Conservation (phyloP, 2,329 filamentous ascomycete species). For the Ascosphaera pollenicola region DNA sequence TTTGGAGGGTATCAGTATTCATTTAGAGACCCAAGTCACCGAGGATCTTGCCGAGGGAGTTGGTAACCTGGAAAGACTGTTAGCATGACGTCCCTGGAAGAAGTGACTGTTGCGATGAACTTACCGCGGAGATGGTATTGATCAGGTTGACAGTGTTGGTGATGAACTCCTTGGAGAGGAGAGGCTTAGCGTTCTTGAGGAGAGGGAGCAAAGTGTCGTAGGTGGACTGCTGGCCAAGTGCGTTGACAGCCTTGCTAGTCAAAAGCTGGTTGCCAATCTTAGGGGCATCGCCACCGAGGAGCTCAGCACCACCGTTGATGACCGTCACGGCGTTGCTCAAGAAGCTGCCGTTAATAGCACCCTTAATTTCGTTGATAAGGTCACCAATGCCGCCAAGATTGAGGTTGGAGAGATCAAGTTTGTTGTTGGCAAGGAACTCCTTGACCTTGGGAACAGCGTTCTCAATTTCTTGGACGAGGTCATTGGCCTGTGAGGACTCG, state of each 20-base stretch:
- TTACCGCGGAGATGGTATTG: neutral
- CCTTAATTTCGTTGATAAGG: neutral
- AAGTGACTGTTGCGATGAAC: neutral
- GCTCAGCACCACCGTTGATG: neutral
- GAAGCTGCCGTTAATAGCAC: neutral
- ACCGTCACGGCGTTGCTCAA: neutral
- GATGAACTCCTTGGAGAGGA: slow-evolving; percentile 1
- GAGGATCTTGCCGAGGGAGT: neutral
- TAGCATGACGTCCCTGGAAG: neutral
- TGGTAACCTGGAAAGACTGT: neutral
- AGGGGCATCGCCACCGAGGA: neutral
- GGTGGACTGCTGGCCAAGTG: neutral
- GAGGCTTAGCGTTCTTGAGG: neutral
- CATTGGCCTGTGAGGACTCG: neutral
- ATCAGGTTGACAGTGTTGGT: neutral
- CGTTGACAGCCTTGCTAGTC: neutral
- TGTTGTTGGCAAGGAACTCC: slow-evolving; percentile 19
- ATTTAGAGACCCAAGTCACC: neutral
- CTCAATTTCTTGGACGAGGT: neutral
- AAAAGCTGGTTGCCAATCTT: neutral
- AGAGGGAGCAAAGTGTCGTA: neutral
- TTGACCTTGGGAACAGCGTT: neutral
- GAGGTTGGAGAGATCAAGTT: slow-evolving; percentile 48
- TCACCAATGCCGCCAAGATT: slow-evolving; percentile 13
- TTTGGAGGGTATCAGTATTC: too few species aligned